Base-by-base conservation (phyloP, 345 rosid species). In the Boechera stricta region DNA sequence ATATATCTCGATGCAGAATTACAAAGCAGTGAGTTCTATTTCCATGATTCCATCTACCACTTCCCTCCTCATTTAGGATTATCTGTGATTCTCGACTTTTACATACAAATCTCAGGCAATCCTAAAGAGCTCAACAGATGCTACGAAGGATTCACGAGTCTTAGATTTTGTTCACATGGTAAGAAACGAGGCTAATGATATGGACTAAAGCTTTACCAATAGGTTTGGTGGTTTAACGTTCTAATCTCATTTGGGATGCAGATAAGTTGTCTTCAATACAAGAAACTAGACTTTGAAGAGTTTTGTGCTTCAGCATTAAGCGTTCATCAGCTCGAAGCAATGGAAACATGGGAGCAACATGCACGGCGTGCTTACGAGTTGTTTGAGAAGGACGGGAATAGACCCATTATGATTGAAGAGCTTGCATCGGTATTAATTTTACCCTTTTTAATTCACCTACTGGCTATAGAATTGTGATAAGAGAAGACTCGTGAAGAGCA, bases 231-330 rank as follows among this genome's bases (percentile, higher is more conserved):
- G 11, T 55, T 44, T 71, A 33, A 45, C 5, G 21, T 45, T 9
- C 2, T 31, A 24, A 15, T 49, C 11, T 58, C 16, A 32, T 48
- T 55, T 35, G 74, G 48, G 55, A 41, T 75, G 76, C 90, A 94
- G 98, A 77, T 94, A 64, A 86, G 91, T 81, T 82, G 87, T 76
- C 80, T 94, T 79, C 93, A 88, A 64, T 88, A 87, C 78, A 85
- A 90, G 81, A 94, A 90, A 74, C 73, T 94, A 71, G 90, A 90
- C 81, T 94, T 94, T 73, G 94, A 90, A 85, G 98, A 94, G 84
- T 94, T 94, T 82, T 94, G 96, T 82, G 94, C 97, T 6, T 90
- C 94, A 77, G 83, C 98, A 6, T 63, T 87, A 71, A 94, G 97
- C 6, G 97, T 91, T 80, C 85, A 94, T 80, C 97, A 94, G 82